Percentiles rank a stretch among this genome's conserved stretches.
These are phyloP conservation scores for Trichoderma citrinoviride DNA, from an alignment of 2,329 filamentous ascomycete species.

Conservation along the genomic window DNA sequence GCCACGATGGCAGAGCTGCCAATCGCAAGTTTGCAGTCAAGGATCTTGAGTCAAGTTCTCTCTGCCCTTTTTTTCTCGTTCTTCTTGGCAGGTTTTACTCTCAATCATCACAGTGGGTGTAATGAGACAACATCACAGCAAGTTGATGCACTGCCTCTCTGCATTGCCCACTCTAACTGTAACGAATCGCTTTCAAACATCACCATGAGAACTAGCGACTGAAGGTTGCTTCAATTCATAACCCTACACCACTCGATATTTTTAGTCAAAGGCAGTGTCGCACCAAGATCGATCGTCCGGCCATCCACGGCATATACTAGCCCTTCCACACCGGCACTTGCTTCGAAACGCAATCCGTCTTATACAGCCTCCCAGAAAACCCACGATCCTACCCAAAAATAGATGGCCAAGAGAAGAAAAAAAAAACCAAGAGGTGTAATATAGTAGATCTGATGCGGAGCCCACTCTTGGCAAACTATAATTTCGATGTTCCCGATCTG, in stretches of 20 bases:
- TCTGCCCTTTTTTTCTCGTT: not conserved
- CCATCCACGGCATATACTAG: not conserved
- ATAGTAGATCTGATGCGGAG: not conserved
- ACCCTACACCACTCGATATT: too few relatives aligned
- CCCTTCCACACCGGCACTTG: not conserved
- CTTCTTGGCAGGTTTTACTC: not conserved
- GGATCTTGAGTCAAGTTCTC: not conserved
- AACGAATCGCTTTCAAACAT: not conserved
- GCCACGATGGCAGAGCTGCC: too few relatives aligned
- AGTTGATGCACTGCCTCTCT: slow-evolving; percentile 1
- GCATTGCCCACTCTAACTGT: not conserved
- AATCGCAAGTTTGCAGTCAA: not conserved
- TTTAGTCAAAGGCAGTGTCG: too few relatives aligned
- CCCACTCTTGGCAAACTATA: not conserved
- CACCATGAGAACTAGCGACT: not conserved
- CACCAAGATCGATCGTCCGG: not conserved
- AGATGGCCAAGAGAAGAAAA: not conserved
- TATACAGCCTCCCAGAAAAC: too few relatives aligned
- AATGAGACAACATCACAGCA: not conserved
- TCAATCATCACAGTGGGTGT: not conserved
- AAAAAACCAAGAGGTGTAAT: not conserved
- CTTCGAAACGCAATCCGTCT: not conserved
- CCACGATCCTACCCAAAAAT: not conserved
- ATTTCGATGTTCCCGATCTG: slow-evolving; percentile 3
- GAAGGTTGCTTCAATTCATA: not conserved